A percentile compares a stretch with the other conserved stretches of the same genome.
phyloP scores from a whole-genome alignment of 257 asterid species.

The Lycium ferocissimum region DNA sequence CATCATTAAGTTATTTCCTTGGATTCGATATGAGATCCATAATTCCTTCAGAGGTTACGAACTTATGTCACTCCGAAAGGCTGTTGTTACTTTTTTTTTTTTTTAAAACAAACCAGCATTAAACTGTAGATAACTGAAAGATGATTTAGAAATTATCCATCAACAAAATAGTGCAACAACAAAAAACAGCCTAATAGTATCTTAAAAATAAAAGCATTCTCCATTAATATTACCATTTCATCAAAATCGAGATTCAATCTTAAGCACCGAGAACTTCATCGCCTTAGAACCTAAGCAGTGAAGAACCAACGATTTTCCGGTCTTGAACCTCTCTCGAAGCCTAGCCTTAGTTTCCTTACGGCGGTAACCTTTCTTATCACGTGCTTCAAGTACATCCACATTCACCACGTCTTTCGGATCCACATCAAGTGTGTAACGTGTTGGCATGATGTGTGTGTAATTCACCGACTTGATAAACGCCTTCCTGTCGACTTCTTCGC shows the following conservation, averaged over 20 bases:
- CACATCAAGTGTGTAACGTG: slow-evolving; percentile 42
- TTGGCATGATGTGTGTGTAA: slow-evolving; percentile 42
- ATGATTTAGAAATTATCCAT: background rate
- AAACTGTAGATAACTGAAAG: background rate
- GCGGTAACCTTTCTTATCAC: slow-evolving; percentile 39
- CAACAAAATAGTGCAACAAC: background rate
- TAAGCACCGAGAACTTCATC: background rate
- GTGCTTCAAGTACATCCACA: slow-evolving; percentile 31
- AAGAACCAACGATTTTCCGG: slow-evolving; percentile 44
- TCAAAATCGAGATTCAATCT: slow-evolving; percentile 7
- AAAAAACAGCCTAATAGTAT: background rate
- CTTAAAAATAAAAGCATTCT: background rate
- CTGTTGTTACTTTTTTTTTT: too few species aligned
- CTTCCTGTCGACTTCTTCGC: slow-evolving; percentile 45
- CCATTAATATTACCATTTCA: slow-evolving; percentile 12
- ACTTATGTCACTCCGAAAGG: too few species aligned
- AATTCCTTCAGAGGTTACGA: too few species aligned
- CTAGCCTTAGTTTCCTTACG: slow-evolving; percentile 37
- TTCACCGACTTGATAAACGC: slow-evolving; percentile 39
- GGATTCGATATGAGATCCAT: too few species aligned
- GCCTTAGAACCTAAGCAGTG: slow-evolving; percentile 39
- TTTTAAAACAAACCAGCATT: background rate
- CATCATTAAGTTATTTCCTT: too few species aligned
- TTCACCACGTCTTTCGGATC: slow-evolving; percentile 38
- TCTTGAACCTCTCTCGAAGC: slow-evolving; percentile 40